Evolutionary conservation across 2,329 filamentous ascomycete species (phyloP).

Genomic region (Geosmithia morbida): DNA sequence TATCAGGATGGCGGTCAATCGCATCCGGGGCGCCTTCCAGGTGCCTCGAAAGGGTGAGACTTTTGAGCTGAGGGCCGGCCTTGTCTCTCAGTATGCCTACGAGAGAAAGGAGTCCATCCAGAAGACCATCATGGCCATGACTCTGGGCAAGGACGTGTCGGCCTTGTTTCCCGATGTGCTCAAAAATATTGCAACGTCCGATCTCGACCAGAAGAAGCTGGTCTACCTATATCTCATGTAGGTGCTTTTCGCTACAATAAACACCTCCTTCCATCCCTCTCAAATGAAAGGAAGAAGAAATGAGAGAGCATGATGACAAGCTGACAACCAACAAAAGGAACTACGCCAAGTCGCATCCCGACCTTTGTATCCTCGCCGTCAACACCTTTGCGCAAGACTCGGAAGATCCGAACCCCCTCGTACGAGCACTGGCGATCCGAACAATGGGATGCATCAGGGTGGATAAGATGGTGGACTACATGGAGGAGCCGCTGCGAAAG

Average conservation of each 20-base stretch:
- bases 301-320: too few relatives aligned
- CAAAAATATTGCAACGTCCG: slow-evolving; percentile 93
- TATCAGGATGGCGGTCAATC: slow-evolving; percentile 75
- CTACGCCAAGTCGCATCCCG: slow-evolving; percentile 97
- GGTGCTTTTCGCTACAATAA: slow-evolving; percentile 12
- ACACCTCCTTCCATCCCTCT: too few relatives aligned
- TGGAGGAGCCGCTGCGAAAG: slow-evolving; percentile 95
- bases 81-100: slow-evolving; percentile 98
- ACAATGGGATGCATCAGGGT: slow-evolving; percentile 98
- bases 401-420: slow-evolving; percentile 93
- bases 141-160: slow-evolving; percentile 94
- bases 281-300: too few relatives aligned
- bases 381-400: slow-evolving; percentile 99
- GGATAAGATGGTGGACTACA: slow-evolving; percentile 99
- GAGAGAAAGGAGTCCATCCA: slow-evolving; percentile 98
- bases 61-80: slow-evolving; percentile 85
- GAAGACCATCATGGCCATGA: slow-evolving; percentile 99
- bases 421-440: slow-evolving; percentile 85
- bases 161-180: slow-evolving; percentile 93
- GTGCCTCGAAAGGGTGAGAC: slow-evolving; percentile 94
- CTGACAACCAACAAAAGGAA: slow-evolving; percentile 48
- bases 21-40: slow-evolving; percentile 86
- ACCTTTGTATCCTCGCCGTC: slow-evolving; percentile 94
- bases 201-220: slow-evolving; percentile 98
- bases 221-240: slow-evolving; percentile 97